Evolutionary conservation across 495 filamentous ascomycete genomes (phyloP).

Genomic region (Talaromyces ruber): DNA sequence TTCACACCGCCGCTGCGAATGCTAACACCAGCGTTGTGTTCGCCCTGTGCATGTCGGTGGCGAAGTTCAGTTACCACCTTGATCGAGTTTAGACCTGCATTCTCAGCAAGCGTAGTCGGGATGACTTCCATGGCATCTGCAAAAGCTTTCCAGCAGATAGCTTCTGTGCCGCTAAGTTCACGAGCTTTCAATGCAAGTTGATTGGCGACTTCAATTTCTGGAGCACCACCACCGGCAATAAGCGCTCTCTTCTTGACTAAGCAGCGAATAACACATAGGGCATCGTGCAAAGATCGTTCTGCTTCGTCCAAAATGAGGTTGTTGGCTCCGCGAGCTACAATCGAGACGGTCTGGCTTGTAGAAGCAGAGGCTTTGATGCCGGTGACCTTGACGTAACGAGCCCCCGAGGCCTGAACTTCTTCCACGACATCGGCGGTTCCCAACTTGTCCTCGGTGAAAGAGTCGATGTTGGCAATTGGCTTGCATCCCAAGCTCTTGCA

Average conservation of each 20-base stretch:
- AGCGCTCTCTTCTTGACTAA: slow-evolving; percentile 98
- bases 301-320: slow-evolving; percentile 91
- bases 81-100: slow-evolving; percentile 94
- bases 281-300: slow-evolving; percentile 91
- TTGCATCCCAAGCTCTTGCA: slow-evolving; percentile 98
- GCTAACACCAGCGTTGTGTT: slow-evolving; percentile 92
- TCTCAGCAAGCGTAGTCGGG: slow-evolving; percentile 93
- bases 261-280: slow-evolving; percentile 94
- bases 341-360: slow-evolving; percentile 78
- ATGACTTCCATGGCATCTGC: slow-evolving; percentile 97
- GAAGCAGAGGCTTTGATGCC: slow-evolving; percentile 60
- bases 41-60: slow-evolving; percentile 85
- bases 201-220: slow-evolving; percentile 90
- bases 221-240: slow-evolving; percentile 91
- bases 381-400: slow-evolving; percentile 87
- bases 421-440: slow-evolving; percentile 93
- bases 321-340: slow-evolving; percentile 92
- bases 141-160: slow-evolving; percentile 98
- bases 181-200: slow-evolving; percentile 72
- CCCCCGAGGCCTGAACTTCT: slow-evolving; percentile 78
- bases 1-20: slow-evolving; percentile 96
- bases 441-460: slow-evolving; percentile 97
- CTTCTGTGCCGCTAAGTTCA: slow-evolving; percentile 77
- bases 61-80: slow-evolving; percentile 97
- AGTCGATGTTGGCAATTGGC: slow-evolving; percentile 96